Evolutionary conservation across 805 yeast species (phyloP).

Genomic region (Wickerhamiella shivajii): DNA sequence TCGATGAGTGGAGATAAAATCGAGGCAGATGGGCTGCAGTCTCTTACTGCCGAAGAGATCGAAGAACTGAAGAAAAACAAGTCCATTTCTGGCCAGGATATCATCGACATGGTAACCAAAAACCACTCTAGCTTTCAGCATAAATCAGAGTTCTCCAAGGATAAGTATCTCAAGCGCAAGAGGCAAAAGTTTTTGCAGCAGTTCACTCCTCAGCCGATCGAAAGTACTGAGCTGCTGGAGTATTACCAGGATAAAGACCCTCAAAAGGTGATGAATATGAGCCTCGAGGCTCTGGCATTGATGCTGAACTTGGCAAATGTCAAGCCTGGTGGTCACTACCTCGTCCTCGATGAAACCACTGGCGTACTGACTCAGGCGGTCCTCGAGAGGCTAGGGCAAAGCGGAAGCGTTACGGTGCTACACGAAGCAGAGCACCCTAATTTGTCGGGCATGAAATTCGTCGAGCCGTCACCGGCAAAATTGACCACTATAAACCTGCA

Average conservation of each 20-base stretch:
- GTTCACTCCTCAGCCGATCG: slow-evolving; percentile 67
- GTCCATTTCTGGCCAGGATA: slow-evolving; percentile 59
- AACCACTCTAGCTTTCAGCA: slow-evolving; percentile 78
- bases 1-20: slow-evolving; percentile 51
- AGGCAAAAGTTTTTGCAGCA: slow-evolving; percentile 80
- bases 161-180: slow-evolving; percentile 79
- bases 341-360: slow-evolving; percentile 87
- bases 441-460: slow-evolving; percentile 49
- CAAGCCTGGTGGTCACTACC: slow-evolving; percentile 76
- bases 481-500: slow-evolving; percentile 60
- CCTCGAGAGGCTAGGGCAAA: slow-evolving; percentile 73
- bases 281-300: slow-evolving; percentile 71
- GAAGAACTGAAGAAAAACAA: slow-evolving; percentile 65
- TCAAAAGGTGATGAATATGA: slow-evolving; percentile 57
- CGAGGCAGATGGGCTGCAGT: slow-evolving; percentile 58
- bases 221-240: slow-evolving; percentile 54
- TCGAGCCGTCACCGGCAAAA: slow-evolving; percentile 45
- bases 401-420: slow-evolving; percentile 53
- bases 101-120: slow-evolving; percentile 67
- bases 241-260: slow-evolving; percentile 69
- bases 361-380: slow-evolving; percentile 76
- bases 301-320: slow-evolving; percentile 67
- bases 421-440: slow-evolving; percentile 95
- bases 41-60: slow-evolving; percentile 63
- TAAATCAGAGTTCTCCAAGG: slow-evolving; percentile 81